Percentiles rank a stretch among this genome's conserved stretches.
phyloP scores from a whole-genome alignment of 2,329 filamentous ascomycete genomes.

The Triangularia setosa region DNA sequence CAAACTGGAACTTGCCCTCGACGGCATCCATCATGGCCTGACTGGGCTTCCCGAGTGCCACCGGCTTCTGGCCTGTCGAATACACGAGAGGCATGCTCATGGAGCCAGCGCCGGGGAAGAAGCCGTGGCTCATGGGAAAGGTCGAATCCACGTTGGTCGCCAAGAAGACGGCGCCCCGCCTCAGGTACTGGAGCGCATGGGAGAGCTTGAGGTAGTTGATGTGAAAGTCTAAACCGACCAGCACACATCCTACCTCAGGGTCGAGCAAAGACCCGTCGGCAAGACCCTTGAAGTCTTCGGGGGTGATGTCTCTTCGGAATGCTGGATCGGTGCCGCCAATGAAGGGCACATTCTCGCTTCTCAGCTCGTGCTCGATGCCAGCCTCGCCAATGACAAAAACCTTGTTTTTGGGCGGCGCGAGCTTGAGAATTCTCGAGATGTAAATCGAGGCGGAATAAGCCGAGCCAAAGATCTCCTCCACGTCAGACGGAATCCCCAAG shows the following conservation, averaged over 20 bases:
- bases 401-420: slow-evolving; percentile 77
- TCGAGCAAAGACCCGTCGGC: slow-evolving; percentile 75
- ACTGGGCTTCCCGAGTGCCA: slow-evolving; percentile 87
- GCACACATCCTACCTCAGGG: slow-evolving; percentile 82
- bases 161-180: slow-evolving; percentile 76
- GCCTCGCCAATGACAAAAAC: slow-evolving; percentile 91
- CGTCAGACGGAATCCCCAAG: slow-evolving; percentile 73
- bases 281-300: slow-evolving; percentile 75
- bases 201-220: slow-evolving; percentile 92
- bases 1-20: slow-evolving; percentile 89
- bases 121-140: slow-evolving; percentile 71
- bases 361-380: slow-evolving; percentile 86
- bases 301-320: slow-evolving; percentile 71
- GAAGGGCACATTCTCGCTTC: slow-evolving; percentile 71
- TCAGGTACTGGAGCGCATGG: slow-evolving; percentile 80
- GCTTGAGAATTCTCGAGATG: slow-evolving; percentile 84
- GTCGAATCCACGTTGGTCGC: slow-evolving; percentile 94
- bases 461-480: slow-evolving; percentile 93
- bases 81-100: slow-evolving; percentile 73
- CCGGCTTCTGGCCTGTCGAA: slow-evolving; percentile 65
- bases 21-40: slow-evolving; percentile 99
- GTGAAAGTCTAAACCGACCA: slow-evolving; percentile 89
- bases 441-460: slow-evolving; percentile 95
- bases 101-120: slow-evolving; percentile 90
- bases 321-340: slow-evolving; percentile 82